Evolutionary conservation across 371 early-diverging fungal genomes (phyloP).

Genomic region (Cokeromyces recurvatus): DNA sequence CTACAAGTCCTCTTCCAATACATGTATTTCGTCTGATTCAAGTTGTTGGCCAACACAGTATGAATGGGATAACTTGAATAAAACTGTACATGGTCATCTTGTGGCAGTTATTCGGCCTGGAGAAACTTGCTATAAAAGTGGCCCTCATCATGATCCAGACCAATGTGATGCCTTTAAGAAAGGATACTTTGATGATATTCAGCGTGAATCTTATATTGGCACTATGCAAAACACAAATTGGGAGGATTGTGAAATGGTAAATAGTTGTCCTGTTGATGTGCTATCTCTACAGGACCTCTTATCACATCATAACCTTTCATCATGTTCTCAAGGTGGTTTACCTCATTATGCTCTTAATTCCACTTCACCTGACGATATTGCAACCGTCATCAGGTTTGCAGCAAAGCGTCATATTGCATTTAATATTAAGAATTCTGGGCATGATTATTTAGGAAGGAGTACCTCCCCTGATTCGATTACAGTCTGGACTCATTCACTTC

Average conservation of each 20-base stretch:
- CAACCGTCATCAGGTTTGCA: constrained; percentile 33
- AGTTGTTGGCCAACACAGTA: constrained; percentile 1
- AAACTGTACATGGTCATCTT: background rate
- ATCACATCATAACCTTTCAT: background rate
- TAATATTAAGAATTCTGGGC: constrained; percentile 48
- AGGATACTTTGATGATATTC: background rate
- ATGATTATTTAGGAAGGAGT: constrained; percentile 38
- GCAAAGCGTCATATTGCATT: constrained; percentile 30
- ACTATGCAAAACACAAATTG: constrained; percentile 11
- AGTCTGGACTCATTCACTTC: constrained; percentile 37
- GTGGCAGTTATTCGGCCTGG: constrained; percentile 3
- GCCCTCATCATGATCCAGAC: background rate
- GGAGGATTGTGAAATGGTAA: constrained; percentile 3
- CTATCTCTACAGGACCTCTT: background rate
- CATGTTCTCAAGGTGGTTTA: constrained; percentile 7
- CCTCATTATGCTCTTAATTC: constrained; percentile 7
- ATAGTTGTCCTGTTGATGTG: background rate
- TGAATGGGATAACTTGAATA: constrained; percentile 1
- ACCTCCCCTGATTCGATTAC: constrained; percentile 32
- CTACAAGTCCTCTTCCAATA: no score
- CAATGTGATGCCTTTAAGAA: constrained; percentile 1
- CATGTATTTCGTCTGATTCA: no score
- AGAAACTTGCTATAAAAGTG: background rate
- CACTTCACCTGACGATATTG: constrained; percentile 16
- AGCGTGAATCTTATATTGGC: constrained; percentile 5